These are phyloP conservation scores for Elongisporangium prolatum DNA, from an alignment of 352 stramenopile genomes.

Conservation along the genomic window DNA sequence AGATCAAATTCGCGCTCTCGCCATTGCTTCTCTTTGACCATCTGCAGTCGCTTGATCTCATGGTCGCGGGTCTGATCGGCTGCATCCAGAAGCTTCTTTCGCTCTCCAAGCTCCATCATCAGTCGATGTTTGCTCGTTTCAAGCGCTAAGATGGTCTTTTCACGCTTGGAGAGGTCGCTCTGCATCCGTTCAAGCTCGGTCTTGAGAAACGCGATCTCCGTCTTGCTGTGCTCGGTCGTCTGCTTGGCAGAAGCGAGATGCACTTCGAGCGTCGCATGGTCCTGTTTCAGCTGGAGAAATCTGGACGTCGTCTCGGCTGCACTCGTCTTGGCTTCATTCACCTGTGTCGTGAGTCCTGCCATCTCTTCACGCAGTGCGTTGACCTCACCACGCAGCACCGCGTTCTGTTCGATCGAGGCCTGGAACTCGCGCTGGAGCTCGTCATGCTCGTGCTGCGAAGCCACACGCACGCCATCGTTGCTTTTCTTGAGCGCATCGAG, in stretches of 20 bases:
- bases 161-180: constrained; percentile 21
- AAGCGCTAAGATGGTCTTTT: constrained; percentile 21
- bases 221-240: constrained; percentile 26
- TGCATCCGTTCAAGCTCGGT: constrained; percentile 35
- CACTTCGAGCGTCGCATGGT: constrained; percentile 45
- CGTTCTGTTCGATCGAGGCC: constrained; percentile 27
- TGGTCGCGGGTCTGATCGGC: constrained; percentile 15
- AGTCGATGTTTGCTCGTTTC: constrained; percentile 16
- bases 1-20: constrained; percentile 21
- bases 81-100: constrained; percentile 15
- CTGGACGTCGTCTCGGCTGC: constrained; percentile 36
- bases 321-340: constrained; percentile 30
- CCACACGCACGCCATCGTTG: constrained; percentile 9
- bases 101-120: constrained; percentile 11
- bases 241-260: constrained; percentile 28
- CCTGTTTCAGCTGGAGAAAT: constrained; percentile 59
- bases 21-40: constrained; percentile 23
- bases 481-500: constrained; percentile 15
- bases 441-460: constrained; percentile 17
- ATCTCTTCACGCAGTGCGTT: constrained; percentile 50
- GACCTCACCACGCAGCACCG: constrained; percentile 42
- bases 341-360: constrained; percentile 25
- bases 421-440: constrained; percentile 19
- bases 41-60: constrained; percentile 13
- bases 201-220: constrained; percentile 33